Base-by-base conservation (phyloP, 768 basidiomycete genomes). In the Pleurotus giganteus region DNA sequence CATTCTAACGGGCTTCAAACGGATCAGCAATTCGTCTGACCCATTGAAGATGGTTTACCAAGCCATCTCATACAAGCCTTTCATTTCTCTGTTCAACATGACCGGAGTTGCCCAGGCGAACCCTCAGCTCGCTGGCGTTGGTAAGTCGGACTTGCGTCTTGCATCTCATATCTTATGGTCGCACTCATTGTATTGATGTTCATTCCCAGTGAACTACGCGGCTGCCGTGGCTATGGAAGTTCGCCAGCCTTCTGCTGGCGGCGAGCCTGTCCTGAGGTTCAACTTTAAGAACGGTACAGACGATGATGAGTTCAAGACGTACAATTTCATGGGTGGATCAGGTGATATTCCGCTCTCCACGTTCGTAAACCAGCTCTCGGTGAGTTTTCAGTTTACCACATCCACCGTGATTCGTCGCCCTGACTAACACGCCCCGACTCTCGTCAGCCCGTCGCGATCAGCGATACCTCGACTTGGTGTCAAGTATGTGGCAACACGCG, bases 21-120 rank as follows among this genome's bases (percentile, higher is more conserved):
- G 69, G 8, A 84, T 91, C 66, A 63, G 67, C 23, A 76, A 83
- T 59, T 41, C 67, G 2, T 70, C 74, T 2, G 74, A 82, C 56
- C 78, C 84, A 0, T 61, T 84, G 54, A 84, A 85, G 64, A 63
- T 92, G 37, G 67, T 75, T 23, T 80, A 86, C 59, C 73, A 81
- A 28, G 82, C 82, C 8, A 74, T 85, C 47, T 77, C 88, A 0
- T 91, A 91, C 74, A 90, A 91, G 67, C 89, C 89, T 0, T 87
- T 91, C 72, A 56, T 89, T 28, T 85, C 85, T 7, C 67, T 91
- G 42, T 91, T 91, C 74, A 87, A 88, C 68, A 84, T 91, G 82
- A 88, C 86, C 0, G 77, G 81, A 2, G 76, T 79, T 23, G 77
- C 78, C 8, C 64, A 74, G 15, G 68, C 72, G 42, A 74, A 80